Base-by-base conservation (phyloP, 768 basidiomycete species). In the Leccinum incarnatum region DNA sequence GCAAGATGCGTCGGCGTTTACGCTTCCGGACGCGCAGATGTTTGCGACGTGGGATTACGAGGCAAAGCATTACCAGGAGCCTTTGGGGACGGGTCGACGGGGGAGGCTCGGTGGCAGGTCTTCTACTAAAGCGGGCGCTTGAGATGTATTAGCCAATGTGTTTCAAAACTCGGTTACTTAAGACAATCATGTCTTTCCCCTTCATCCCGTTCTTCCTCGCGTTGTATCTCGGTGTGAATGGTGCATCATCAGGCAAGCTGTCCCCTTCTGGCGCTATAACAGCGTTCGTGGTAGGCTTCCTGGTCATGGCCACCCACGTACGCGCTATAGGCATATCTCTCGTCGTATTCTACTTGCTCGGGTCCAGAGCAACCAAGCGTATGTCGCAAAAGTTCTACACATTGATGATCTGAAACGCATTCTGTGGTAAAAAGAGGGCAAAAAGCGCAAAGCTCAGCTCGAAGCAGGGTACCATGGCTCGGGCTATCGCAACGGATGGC, bases 281-380 rank as follows among this genome's bases (percentile, higher is more conserved):
- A 0, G 95, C 93, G 4, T 87, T 89, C 65, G 56, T 85, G 4
- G 85, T 93, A 8, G 95, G 94, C 4, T 87, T 88, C 69, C 65
- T 81, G 5, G 84, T 86, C 69, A 79, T 98, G 72, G 79, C 85
- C 15, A 84, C 84, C n/a, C 85, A 81, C 9, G 77, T 86, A 37
- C 78, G 80, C 46, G 80, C 82, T 0, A 87, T 91, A 66, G 89
- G 87, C 15, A 72, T 82, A 11, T 76, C 84, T 1, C 76, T 95
- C 57, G 79, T 93, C 57, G 82, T 82, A 0, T 91, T 95, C 71
- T 95, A 97, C 72, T 75, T 95, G 30, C 66, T 84, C 0, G 95
- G 87, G 4, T 90, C 89, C 60, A 81, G 83, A 50, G 94, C 94
- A 0, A 97, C 95, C 3, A 95, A 93, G 73, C 80, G 85, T 85